Base-by-base conservation (phyloP, 2,329 filamentous ascomycete genomes). In the Septoria linicola region DNA sequence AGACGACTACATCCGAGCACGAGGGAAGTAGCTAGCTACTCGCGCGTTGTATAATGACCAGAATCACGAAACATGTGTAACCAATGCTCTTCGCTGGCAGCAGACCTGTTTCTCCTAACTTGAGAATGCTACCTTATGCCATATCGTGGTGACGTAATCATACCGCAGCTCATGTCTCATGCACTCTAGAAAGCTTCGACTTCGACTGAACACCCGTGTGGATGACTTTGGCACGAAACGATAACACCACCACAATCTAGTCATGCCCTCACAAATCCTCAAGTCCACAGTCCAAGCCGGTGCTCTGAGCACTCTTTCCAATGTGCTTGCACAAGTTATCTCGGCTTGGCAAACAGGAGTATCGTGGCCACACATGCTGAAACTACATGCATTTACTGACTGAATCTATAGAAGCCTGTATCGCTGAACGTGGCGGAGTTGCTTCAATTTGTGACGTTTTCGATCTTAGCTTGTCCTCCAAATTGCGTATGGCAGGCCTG, bases 401-500 rank as follows among this genome's bases (percentile, higher is more conserved):
- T 23, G 10, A 41, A 1, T 30, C 8, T 45, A 62, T 45, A 45
- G 62, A 53, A 19, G 7, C 51, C 57, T 17, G 54, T 88, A 45
- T 69, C 73, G 19, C 73, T 95, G 61, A 81, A 90, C 70, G 78
- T 79, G 70, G 71, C 79, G 4, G 82, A 86, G 3, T 76, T 95
- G 36, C 72, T 90, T 60, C 87, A 90, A 66, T 96, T 95, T 70
- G 72, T 88, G 44, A 65, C 89, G 46, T 95, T 85, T 74, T 81
- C 84, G 58, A 66, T 88, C 27, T 66, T 95, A 53, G 85, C 79
- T 69, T 86, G 84, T 34, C 89, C 90, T 2, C 87, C 87, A 37
- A 96, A 96, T 71, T 88, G 89, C 66, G 67, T 88, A 62, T 96
- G 89, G 90, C 90, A 95, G 76, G 79, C 82, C 34, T 88, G 80